Percentiles rank a stretch among this genome's conserved stretches.
phyloP scores from a whole-genome alignment of 2,329 filamentous ascomycete species.

The Aspergillus vadensis region DNA sequence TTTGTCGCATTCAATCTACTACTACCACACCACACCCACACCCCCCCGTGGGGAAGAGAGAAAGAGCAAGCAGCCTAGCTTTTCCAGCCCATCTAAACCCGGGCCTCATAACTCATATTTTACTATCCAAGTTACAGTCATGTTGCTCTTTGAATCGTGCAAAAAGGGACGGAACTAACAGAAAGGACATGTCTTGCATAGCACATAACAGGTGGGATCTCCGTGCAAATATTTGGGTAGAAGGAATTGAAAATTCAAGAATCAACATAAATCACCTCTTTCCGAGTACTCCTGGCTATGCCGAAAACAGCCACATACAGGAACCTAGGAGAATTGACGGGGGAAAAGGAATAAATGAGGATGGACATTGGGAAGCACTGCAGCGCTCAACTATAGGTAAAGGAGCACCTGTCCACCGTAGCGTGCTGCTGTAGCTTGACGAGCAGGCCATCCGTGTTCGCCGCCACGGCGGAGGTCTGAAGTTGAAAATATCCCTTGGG shows the following conservation, averaged over 20 bases:
- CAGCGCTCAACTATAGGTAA: constrained; percentile 10
- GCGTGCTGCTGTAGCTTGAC: not conserved
- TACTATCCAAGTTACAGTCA: constrained; percentile 27
- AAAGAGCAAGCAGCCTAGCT: not conserved
- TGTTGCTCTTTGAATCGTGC: constrained; percentile 16
- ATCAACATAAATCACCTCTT: constrained; percentile 30
- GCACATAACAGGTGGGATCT: constrained; percentile 14
- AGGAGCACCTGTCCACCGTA: constrained; percentile 2
- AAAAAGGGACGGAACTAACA: constrained; percentile 9
- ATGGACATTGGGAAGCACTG: constrained; percentile 8
- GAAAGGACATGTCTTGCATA: constrained; percentile 13
- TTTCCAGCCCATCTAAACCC: constrained; percentile 3
- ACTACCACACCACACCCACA: no score
- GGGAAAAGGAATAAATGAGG: constrained; percentile 12
- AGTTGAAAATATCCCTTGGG: not conserved
- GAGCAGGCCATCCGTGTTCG: not conserved
- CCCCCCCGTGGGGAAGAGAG: not conserved
- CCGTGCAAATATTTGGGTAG: constrained; percentile 19
- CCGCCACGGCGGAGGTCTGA: constrained; percentile 12
- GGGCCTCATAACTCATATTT: constrained; percentile 8
- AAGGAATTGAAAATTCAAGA: constrained; percentile 20
- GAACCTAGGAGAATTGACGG: constrained; percentile 15
- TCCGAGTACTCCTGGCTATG: constrained; percentile 37
- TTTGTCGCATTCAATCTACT: no score
- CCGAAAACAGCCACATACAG: constrained; percentile 25